Conservation (phyloP, 345 rosid genomes). For the Turnera subulata region DNA sequence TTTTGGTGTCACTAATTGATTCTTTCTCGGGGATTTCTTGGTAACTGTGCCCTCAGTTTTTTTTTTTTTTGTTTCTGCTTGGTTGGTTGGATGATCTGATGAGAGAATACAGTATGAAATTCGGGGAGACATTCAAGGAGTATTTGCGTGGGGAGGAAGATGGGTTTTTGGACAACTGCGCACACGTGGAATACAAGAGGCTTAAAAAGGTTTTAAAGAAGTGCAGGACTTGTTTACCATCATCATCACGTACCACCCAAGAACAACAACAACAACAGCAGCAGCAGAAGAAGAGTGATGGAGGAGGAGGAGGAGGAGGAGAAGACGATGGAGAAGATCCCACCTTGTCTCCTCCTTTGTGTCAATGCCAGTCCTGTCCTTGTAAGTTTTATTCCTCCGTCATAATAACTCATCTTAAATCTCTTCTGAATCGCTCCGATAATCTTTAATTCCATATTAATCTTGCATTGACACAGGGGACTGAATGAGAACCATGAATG, state of each 20-base stretch:
- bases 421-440: too few species aligned
- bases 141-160: constrained; percentile 70
- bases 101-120: constrained; percentile 92
- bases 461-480: too few species aligned
- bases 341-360: constrained; percentile 13
- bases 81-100: not conserved
- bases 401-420: not conserved
- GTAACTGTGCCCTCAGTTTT: too few species aligned
- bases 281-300: constrained; percentile 15
- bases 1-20: too few species aligned
- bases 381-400: constrained; percentile 28
- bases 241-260: constrained; percentile 6
- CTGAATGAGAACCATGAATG: too few species aligned
- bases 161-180: constrained; percentile 48
- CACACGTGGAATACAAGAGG: constrained; percentile 80
- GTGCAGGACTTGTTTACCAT: constrained; percentile 54
- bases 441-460: too few species aligned
- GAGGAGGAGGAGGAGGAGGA: constrained; percentile 3
- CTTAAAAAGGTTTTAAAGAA: constrained; percentile 75
- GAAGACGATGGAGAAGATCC: constrained; percentile 15
- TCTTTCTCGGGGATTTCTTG: too few species aligned
- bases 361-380: constrained; percentile 58
- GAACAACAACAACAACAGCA: too few species aligned
- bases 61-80: not conserved
- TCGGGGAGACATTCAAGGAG: constrained; percentile 79